Evolutionary conservation across 2,329 filamentous ascomycete genomes (phyloP), one percentile per base, ranked within the genome.

Genomic region (Claviceps maximensis): DNA sequence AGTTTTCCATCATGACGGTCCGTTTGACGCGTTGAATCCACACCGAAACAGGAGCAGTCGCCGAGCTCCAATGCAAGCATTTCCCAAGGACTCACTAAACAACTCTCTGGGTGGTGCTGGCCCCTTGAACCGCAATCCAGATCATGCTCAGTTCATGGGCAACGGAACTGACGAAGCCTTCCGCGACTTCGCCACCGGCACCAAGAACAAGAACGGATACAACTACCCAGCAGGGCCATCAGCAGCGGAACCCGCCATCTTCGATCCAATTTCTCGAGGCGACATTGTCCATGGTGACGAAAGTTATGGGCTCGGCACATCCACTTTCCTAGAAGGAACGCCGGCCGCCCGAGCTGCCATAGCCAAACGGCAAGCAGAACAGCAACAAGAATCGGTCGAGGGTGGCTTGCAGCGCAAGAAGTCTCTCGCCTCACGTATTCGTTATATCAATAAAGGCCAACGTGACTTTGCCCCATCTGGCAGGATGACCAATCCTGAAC

Each of bases 1-100:
- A 95, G 89, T 95, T 60, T 95, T 97, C 70, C 93, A 98, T 63
- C 93, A 98, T 64, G 93, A 97, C 63, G 93, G 93, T 1, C 93
- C 93, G 4, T 98, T 96, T 62, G 93, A 98, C 69, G 93, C 93
- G 21, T 87, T 93, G 67, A 95, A 95, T 67, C 89, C 93, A 4
- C 87, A 95, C 67, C 87, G 93, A 58, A 98, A 97, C 69, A 83
- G 87, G 54, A 86, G 87, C 64, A 83, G 85, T 62, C 82, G 84
- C 55, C 83, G 86, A 52, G 89, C 93, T 7, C 93, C 93, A 0
- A 96, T 98, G 89, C 84, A 95, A 66, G 93, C 93, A 2, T 98
- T 97, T 69, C 89, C 93, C 23, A 87, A 88, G 62, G 89, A 87
- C 61, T 96, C 89, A 1, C 79, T 87, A 56, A 98, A 98, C 74